Evolutionary conservation across 1,139 yeast species (phyloP).

Genomic region (Magnusiomyces fungicola): DNA sequence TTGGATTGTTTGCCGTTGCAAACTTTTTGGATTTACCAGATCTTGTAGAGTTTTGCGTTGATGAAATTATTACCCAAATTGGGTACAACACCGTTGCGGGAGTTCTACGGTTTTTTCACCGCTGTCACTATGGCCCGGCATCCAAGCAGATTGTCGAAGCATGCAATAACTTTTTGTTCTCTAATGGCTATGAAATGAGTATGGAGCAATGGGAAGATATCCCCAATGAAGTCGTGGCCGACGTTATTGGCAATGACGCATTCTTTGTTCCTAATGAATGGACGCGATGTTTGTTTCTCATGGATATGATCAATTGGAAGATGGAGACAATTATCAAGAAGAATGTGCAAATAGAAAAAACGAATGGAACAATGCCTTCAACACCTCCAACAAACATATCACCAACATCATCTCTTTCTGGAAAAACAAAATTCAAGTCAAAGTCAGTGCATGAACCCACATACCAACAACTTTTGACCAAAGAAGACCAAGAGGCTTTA

Average conservation of each 20-base stretch:
- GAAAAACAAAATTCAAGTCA: too few species aligned
- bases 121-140: constrained; percentile 40
- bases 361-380: too few species aligned
- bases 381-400: too few species aligned
- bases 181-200: constrained; percentile 43
- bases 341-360: too few species aligned
- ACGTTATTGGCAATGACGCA: constrained; percentile 41
- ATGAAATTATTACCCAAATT: constrained; percentile 33
- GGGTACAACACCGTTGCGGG: constrained; percentile 33
- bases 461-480: too few species aligned
- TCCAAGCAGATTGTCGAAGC: constrained; percentile 40
- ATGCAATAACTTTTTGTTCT: constrained; percentile 39
- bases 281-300: constrained; percentile 43
- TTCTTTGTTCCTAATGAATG: constrained; percentile 48
- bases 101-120: constrained; percentile 37
- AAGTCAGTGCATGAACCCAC: too few species aligned
- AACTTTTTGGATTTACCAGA: constrained; percentile 42
- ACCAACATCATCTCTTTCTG: too few species aligned
- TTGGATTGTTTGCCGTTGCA: constrained; percentile 42
- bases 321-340: not conserved
- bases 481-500: not conserved
- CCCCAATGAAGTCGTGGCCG: constrained; percentile 38
- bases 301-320: constrained; percentile 35
- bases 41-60: constrained; percentile 39
- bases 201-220: constrained; percentile 40